These are phyloP conservation scores for Cerioporus squamosus DNA, from an alignment of 1,284 basidiomycete species.

Conservation along the genomic window DNA sequence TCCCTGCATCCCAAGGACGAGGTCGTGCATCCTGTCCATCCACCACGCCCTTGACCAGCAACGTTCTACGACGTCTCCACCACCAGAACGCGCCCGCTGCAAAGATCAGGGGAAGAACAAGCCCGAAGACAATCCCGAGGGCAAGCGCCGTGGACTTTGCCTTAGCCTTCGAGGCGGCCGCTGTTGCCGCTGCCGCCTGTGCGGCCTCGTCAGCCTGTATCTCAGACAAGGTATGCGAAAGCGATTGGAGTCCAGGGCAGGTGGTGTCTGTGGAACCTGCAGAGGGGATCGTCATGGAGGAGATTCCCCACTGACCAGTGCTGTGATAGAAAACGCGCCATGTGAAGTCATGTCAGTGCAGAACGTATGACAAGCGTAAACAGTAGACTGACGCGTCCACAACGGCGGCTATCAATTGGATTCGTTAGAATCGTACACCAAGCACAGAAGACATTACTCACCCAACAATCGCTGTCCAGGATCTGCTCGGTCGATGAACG, in stretches of 20 bases:
- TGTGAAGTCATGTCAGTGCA: neutral
- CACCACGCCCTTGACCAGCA: slow-evolving; percentile 4
- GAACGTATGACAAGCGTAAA: neutral
- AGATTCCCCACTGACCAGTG: slow-evolving; percentile 32
- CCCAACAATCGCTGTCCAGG: slow-evolving; percentile 45
- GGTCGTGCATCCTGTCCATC: slow-evolving; percentile 25
- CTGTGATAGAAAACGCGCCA: slow-evolving; percentile 18
- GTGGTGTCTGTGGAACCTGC: slow-evolving; percentile 20
- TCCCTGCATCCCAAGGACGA: slow-evolving; percentile 11
- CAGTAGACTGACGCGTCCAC: slow-evolving; percentile 26
- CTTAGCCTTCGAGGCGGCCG: slow-evolving; percentile 15
- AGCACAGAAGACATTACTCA: slow-evolving; percentile 31
- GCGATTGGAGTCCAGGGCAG: slow-evolving; percentile 24
- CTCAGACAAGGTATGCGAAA: slow-evolving; percentile 21
- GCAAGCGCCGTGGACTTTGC: slow-evolving; percentile 24
- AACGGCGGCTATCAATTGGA: slow-evolving; percentile 26
- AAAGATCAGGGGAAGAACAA: slow-evolving; percentile 26
- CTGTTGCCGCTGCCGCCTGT: slow-evolving; percentile 6
- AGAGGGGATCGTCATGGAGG: slow-evolving; percentile 24
- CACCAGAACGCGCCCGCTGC: slow-evolving; percentile 21
- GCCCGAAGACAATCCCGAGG: slow-evolving; percentile 28
- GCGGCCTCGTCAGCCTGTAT: slow-evolving; percentile 16
- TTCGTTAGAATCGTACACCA: no score
- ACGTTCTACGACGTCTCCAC: slow-evolving; percentile 22
- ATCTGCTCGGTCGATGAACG: slow-evolving; percentile 52